A percentile compares a stretch with the other conserved stretches of the same genome.
These are phyloP conservation scores for Ceratopteris richardii DNA, from an alignment of 75 land plant genomes.

Conservation along the genomic window DNA sequence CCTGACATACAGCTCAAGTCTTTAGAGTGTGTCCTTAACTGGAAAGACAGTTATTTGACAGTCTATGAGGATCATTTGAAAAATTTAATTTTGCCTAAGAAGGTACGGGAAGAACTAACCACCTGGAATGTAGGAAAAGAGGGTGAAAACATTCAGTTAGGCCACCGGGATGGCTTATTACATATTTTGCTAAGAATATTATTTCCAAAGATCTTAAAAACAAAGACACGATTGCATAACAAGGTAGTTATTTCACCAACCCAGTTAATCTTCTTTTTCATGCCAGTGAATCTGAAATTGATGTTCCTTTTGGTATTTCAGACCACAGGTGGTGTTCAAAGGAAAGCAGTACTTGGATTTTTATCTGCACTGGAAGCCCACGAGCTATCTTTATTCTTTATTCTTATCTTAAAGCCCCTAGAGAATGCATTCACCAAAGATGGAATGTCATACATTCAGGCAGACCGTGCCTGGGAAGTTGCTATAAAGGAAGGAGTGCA, in stretches of 20 bases:
- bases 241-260: constrained; percentile 47
- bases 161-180: constrained; percentile 54
- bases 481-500: constrained; percentile 19
- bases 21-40: constrained; percentile 69
- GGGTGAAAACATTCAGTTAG: constrained; percentile 34
- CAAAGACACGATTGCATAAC: constrained; percentile 43
- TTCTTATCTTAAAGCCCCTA: constrained; percentile 53
- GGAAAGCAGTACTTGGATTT: constrained; percentile 73
- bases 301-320: constrained; percentile 19
- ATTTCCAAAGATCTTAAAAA: constrained; percentile 75
- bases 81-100: constrained; percentile 48
- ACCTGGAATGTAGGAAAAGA: constrained; percentile 81
- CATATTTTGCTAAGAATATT: constrained; percentile 53
- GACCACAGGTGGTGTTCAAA: constrained; percentile 51
- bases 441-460: background rate
- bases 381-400: constrained; percentile 73
- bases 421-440: constrained; percentile 20
- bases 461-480: constrained; percentile 22
- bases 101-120: constrained; percentile 69
- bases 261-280: background rate
- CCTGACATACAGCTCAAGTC: constrained; percentile 72
- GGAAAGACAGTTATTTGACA: constrained; percentile 70
- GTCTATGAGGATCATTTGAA: constrained; percentile 65
- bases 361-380: constrained; percentile 54
- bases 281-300: background rate